Percentiles rank a stretch among this genome's conserved stretches.
These are phyloP conservation scores for Apocynum venetum DNA, from an alignment of 257 asterid genomes.

Conservation along the genomic window DNA sequence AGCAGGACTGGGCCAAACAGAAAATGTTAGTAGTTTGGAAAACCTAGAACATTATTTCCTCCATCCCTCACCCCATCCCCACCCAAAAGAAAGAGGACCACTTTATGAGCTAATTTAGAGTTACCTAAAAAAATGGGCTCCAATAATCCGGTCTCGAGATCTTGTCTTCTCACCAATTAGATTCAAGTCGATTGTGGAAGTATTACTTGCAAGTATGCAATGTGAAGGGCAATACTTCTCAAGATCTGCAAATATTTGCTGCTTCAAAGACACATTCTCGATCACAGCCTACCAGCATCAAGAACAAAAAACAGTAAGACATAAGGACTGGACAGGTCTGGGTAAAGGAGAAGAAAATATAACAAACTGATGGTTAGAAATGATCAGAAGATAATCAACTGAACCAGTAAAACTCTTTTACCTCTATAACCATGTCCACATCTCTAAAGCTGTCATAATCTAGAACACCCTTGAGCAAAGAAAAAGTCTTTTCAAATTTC, in stretches of 20 bases:
- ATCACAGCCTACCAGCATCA: constrained; percentile 61
- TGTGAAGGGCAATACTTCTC: constrained; percentile 85
- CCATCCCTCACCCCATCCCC: neutral
- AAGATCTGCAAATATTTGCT: constrained; percentile 79
- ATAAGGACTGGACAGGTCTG: neutral
- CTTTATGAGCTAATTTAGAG: neutral
- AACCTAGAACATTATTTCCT: neutral
- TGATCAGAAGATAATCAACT: neutral
- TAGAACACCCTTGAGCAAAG: constrained; percentile 74
- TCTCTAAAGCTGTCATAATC: constrained; percentile 86
- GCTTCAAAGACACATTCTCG: constrained; percentile 83
- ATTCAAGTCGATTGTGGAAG: constrained; percentile 85
- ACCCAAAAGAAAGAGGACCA: neutral
- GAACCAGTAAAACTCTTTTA: constrained; percentile 20
- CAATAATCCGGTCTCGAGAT: constrained; percentile 80
- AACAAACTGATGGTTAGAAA: neutral
- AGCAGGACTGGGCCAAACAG: constrained; percentile 69
- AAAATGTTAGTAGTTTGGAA: neutral
- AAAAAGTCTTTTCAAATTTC: constrained; percentile 65
- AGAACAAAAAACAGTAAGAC: constrained; percentile 1
- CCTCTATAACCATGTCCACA: constrained; percentile 98
- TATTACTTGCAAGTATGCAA: constrained; percentile 88
- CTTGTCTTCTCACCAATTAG: constrained; percentile 78
- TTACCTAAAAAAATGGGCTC: constrained; percentile 99
- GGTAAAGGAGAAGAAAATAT: neutral